Conservation (phyloP, 306 rosid genomes). For the Corylus heterophylla region DNA sequence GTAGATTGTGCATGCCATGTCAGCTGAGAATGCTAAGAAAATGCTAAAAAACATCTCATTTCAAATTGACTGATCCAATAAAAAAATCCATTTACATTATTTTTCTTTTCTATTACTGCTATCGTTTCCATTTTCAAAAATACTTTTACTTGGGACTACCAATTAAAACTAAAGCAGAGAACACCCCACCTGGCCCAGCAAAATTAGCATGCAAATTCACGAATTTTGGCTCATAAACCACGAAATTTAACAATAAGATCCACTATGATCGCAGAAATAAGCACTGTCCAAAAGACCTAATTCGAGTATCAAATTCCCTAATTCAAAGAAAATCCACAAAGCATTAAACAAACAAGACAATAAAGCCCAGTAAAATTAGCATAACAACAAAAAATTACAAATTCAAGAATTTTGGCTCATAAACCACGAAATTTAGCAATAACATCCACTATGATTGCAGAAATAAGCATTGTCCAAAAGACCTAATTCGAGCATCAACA, state of each 20-base stretch:
- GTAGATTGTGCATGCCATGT: no score
- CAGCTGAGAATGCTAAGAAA: no score
- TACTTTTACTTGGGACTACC: background rate
- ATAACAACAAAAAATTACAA: background rate
- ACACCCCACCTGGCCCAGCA: background rate
- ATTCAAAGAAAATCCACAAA: conserved; percentile 13
- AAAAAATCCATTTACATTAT: background rate
- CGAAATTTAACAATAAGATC: conserved; percentile 13
- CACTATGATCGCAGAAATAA: background rate
- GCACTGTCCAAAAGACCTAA: conserved; percentile 21
- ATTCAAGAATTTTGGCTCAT: background rate
- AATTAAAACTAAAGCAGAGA: background rate
- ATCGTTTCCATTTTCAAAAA: background rate
- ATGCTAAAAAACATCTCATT: background rate
- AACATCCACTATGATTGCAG: background rate
- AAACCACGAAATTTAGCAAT: conserved; percentile 16
- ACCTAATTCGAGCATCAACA: conserved; percentile 3
- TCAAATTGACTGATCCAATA: background rate
- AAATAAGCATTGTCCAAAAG: conserved; percentile 23
- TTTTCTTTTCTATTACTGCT: background rate
- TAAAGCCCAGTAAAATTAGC: background rate
- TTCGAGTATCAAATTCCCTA: background rate
- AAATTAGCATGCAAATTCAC: background rate
- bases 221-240: background rate
- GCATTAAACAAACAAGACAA: conserved; percentile 11